A percentile compares a stretch with the other conserved stretches of the same genome.
Conservation (phyloP, 768 basidiomycete species). For the Lactifluus hygrophoroides region DNA sequence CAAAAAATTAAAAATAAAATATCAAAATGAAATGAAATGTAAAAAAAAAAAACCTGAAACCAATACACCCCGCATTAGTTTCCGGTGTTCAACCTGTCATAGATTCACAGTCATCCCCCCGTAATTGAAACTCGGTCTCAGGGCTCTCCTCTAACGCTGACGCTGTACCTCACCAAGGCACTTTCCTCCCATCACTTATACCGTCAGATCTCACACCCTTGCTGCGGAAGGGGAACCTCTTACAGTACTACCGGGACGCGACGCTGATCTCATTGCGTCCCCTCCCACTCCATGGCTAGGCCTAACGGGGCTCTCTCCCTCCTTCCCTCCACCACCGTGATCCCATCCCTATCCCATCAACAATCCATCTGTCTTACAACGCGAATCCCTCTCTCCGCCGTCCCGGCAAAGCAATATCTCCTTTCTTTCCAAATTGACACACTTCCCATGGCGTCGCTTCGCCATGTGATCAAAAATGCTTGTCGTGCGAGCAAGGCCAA, state of each 20-base stretch:
- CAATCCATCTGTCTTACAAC: background rate
- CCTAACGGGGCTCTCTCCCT: background rate
- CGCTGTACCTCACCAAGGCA: background rate
- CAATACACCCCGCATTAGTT: background rate
- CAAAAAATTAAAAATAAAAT: no score
- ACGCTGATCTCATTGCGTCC: background rate
- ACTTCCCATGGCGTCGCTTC: background rate
- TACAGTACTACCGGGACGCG: no score
- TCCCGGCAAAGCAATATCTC: background rate
- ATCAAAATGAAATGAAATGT: no score
- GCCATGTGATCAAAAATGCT: background rate
- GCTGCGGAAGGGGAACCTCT: background rate
- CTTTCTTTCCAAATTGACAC: slow-evolving; percentile 1
- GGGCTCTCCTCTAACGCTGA: background rate
- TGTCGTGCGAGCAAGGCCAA: background rate
- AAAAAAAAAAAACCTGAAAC: background rate
- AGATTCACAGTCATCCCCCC: no score
- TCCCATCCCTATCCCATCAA: background rate
- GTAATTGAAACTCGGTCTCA: background rate
- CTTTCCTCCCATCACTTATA: background rate
- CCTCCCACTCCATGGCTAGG: no score
- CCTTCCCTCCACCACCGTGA: no score
- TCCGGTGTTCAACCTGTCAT: background rate
- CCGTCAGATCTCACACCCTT: background rate
- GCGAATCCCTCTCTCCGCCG: background rate